These are phyloP conservation scores for Trypanosomatidae sp. DNA, from an alignment of 208 protist species.

Conservation along the genomic window DNA sequence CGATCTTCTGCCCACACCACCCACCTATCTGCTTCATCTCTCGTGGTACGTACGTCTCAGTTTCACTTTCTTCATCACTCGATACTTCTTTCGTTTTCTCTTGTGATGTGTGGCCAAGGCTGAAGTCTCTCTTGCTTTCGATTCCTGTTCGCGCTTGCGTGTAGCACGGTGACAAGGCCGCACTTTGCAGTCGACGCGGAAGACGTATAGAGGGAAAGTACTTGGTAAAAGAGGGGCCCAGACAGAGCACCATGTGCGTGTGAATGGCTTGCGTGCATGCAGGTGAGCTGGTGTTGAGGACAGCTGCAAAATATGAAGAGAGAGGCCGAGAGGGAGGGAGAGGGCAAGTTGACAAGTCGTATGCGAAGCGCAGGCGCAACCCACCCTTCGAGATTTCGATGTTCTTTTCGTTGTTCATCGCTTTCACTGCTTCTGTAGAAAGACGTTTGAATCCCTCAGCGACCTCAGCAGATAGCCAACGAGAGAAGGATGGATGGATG, in stretches of 20 bases:
- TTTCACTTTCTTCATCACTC: not conserved
- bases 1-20: not conserved
- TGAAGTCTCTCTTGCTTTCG: not conserved
- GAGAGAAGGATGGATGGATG: too few species aligned
- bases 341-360: not conserved
- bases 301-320: not conserved
- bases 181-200: not conserved
- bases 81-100: not conserved
- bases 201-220: not conserved
- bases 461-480: too few species aligned
- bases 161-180: not conserved
- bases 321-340: not conserved
- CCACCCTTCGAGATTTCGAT: not conserved
- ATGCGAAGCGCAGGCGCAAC: not conserved
- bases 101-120: too few species aligned
- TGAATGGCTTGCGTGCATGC: not conserved
- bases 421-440: too few species aligned
- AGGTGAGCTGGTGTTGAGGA: not conserved
- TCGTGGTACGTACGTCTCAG: not conserved
- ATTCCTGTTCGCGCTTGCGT: not conserved
- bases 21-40: not conserved
- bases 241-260: not conserved
- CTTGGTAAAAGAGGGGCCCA: not conserved
- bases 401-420: too few species aligned
- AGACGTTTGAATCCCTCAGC: too few species aligned